These are phyloP conservation scores for Lophiotrema nucula DNA, from an alignment of 495 filamentous ascomycete genomes.

Conservation along the genomic window DNA sequence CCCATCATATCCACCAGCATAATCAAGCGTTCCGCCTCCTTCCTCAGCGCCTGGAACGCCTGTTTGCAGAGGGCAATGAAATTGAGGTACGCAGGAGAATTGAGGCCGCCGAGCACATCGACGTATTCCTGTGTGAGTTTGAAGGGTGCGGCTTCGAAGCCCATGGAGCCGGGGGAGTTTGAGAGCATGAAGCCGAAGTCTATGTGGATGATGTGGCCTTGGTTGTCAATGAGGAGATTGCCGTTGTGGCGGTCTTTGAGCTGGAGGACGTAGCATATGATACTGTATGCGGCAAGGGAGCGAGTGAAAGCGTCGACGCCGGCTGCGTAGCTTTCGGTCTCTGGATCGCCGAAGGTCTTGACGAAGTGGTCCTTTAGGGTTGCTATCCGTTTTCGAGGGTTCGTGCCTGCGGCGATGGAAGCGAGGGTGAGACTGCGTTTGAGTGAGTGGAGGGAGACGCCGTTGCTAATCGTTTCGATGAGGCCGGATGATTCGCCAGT, in stretches of 20 bases:
- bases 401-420: slow-evolving; percentile 61
- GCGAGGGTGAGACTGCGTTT: slow-evolving; percentile 72
- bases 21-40: slow-evolving; percentile 69
- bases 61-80: slow-evolving; percentile 71
- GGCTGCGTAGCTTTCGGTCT: slow-evolving; percentile 59
- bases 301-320: slow-evolving; percentile 69
- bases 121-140: slow-evolving; percentile 77
- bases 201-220: slow-evolving; percentile 77
- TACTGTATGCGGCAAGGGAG: slow-evolving; percentile 70
- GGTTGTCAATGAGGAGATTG: slow-evolving; percentile 74
- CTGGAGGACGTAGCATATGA: slow-evolving; percentile 73
- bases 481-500: slow-evolving; percentile 75
- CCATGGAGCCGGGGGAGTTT: slow-evolving; percentile 72
- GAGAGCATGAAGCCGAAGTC: slow-evolving; percentile 83
- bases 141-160: slow-evolving; percentile 77
- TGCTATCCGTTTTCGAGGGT: slow-evolving; percentile 65
- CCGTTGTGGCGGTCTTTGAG: slow-evolving; percentile 81
- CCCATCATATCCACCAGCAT: slow-evolving; percentile 76
- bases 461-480: slow-evolving; percentile 78
- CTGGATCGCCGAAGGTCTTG: slow-evolving; percentile 66
- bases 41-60: slow-evolving; percentile 70
- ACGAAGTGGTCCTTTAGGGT: slow-evolving; percentile 74
- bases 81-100: slow-evolving; percentile 59
- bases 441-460: slow-evolving; percentile 71
- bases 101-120: slow-evolving; percentile 67